Base-by-base conservation (phyloP, 352 stramenopile genomes). In the Pythium monospermum region DNA sequence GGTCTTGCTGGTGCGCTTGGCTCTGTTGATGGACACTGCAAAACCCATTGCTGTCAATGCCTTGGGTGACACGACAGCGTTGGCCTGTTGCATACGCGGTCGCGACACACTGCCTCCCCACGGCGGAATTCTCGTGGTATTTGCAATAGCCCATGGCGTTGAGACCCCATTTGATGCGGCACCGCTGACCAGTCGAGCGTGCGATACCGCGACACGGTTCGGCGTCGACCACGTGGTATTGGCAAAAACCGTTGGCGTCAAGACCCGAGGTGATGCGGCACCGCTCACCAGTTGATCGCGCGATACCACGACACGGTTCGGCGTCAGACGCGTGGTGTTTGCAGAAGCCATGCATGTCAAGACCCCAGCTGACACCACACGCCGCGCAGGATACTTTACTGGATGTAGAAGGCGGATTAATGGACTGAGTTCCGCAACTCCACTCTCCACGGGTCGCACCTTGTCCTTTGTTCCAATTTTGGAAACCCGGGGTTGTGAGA, bases 91-190 rank as follows among this genome's bases (percentile, higher is more conserved):
- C 39, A n/a, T n/a, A 18, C 13, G 51, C 51, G 25, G 52, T 15
- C 1, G 51, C 51, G 41, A 45, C 22, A 23, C 51, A 59, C 23
- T 46, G 54, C 15, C 49, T 35, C 10, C 45, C 33, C 12, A 38
- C 45, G 6, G 55, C 45, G 41, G 59, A 26, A 1, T 43, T 26
- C n/a, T 30, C 16, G 27, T 73, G 65, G 38, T 62, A 61, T 23
- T 61, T 47, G 53, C 67, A 76, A 33, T 62, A 72, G 15, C 65
- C 65, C 23, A 33, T 38, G 2, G 49, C 46, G 35, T 66, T 46
- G 26, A 73, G 51, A 8, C 41, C 39, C 59, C 64, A 69, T n/a
- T 55, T 60, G 28, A 69, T 59, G 43, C 61, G 57, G 22, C 64
- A 72, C 11, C 51, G 64, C 11, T 55, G 50, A 12, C 64, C 64